A percentile compares a stretch with the other conserved stretches of the same genome.
Evolutionary conservation across 2,329 filamentous ascomycete species (phyloP).

Genomic region (Fusarium sp.): DNA sequence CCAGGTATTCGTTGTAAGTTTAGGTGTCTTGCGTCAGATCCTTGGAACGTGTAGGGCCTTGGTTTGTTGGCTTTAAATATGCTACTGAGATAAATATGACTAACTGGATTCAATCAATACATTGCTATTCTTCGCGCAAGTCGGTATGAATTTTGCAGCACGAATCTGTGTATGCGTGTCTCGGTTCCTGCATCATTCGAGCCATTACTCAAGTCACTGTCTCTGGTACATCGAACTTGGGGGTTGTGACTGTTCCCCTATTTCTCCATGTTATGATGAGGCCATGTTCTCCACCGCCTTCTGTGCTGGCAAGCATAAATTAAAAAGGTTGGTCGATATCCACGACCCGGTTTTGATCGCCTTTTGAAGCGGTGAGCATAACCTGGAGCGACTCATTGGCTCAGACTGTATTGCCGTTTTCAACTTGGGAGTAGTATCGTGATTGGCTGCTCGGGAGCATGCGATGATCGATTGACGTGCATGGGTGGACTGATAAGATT

Average conservation of each 20-base stretch:
- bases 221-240: not conserved
- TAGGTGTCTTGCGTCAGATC: constrained; percentile 24
- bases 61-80: constrained; percentile 27
- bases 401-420: constrained; percentile 39
- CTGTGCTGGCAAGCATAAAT: constrained; percentile 8
- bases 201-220: not conserved
- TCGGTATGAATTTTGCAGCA: not conserved
- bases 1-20: not conserved
- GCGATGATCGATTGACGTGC: constrained; percentile 31
- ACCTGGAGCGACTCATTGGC: constrained; percentile 1
- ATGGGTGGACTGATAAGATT: constrained; percentile 12
- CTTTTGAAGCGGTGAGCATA: constrained; percentile 33
- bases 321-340: constrained; percentile 6
- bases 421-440: constrained; percentile 21
- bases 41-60: constrained; percentile 37
- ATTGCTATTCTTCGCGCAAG: not conserved
- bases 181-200: constrained; percentile 23
- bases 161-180: not conserved
- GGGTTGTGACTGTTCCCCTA: not conserved
- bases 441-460: constrained; percentile 34
- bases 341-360: constrained; percentile 9
- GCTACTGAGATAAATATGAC: not conserved
- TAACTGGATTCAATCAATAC: not conserved
- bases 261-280: constrained; percentile 21
- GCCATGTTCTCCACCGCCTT: constrained; percentile 34